Evolutionary conservation across 768 basidiomycete species (phyloP), one percentile per base, ranked within the genome.

Genomic region (Fomitopsis serialis): DNA sequence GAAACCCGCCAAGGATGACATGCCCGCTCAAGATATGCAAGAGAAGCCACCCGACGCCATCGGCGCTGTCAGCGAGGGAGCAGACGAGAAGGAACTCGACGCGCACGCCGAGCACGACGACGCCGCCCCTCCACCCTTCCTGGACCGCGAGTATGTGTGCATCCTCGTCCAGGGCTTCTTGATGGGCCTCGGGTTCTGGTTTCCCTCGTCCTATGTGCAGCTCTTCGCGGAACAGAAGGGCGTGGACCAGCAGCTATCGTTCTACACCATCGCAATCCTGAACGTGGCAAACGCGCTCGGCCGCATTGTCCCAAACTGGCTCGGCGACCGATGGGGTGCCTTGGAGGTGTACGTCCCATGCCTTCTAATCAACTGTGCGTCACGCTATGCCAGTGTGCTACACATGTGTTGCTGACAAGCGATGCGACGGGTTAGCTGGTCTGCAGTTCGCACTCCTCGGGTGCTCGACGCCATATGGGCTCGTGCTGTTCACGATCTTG

Each of bases 301-400:
- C n/a, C 47, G 47, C 10, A 48, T 48, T 11, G 12, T 48, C 6
- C 47, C 47, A 6, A 48, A 48, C 34, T 48, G 47, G 47, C 22
- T 48, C 27, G 47, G 47, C 6, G 47, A 48, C 22, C 27, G 47
- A 35, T 48, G 47, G 47, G 32, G 47, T 19, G 9, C 47, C 5
- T 19, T 48, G 13, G 47, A 48, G 8, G 34, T 48, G 17, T 48
- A 48, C 19, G 24, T 48, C 13, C 15, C 15, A 11, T 48, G 47
- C 22, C 24, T 48, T 7, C n/a, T 48, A 8, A 32, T 23, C 47
- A 35, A 35, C 34, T 35, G 34, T 35, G 15, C 34, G 34, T 35
- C 9, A 8, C 34, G 34, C 9, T 15, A 15, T 35, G 8, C 8
- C 34, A 35, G n/a, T 15, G 34, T 35, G 8, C 34, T 9, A 9